Evolutionary conservation across 2,329 filamentous ascomycete species (phyloP), one percentile per base, ranked within the genome.

Genomic region (Alternaria gaisen): DNA sequence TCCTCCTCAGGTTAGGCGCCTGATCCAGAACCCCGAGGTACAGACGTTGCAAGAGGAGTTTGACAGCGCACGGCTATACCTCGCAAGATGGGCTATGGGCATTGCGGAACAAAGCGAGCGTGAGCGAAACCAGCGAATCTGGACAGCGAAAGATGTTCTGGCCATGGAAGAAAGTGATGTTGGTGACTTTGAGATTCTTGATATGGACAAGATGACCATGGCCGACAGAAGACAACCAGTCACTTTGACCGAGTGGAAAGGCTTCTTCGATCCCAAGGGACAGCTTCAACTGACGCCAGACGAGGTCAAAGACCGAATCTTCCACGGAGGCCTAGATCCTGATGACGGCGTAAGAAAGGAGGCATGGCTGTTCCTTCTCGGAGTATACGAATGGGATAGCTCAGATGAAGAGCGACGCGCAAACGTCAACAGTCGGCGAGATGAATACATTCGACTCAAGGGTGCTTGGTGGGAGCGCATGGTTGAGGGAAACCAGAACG

Each of bases 51-150:
- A 97, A 75, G 94, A 98, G 61, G 96, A 99, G 75, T 99, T 97
- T 71, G 96, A 99, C 82, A 97, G 93, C 72, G 95, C 96, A 4
- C 87, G 95, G 66, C 85, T 99, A 61, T 99, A 99, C 75, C 85
- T 99, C 40, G 95, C 95, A 22, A 86, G 95, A 65, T 99, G 95
- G 95, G 95, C 95, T 3, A 98, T 99, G 95, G 93, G 93, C 8
- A 97, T 99, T 66, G 94, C 95, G 0, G 96, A 99, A 77, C 95
- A 99, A 81, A 94, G 94, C 71, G 95, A 99, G 74, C 86, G 89
- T 40, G 95, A 99, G 71, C 85, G 90, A 24, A 91, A 89, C 53
- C 91, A 94, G 77, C 85, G 94, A 47, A 94, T 97, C 73, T 99
- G 93, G 91, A 97, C 94, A 0, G 94, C 93, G 1, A 90, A 89